Base-by-base conservation (phyloP, 306 rosid species). In the Dryas octopetala region DNA sequence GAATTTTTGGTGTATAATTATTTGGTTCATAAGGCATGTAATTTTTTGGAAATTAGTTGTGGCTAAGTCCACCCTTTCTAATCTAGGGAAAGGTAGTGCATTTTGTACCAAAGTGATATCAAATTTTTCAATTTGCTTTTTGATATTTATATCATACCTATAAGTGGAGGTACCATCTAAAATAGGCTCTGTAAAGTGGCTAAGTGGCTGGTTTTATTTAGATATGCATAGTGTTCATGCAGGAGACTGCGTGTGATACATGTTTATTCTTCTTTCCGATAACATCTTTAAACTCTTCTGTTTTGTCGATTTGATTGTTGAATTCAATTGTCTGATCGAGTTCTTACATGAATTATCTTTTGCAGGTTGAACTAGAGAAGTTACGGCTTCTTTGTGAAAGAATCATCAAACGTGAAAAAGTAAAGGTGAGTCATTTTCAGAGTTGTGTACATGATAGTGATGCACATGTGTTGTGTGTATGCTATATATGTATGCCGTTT, bases 301-400 rank as follows among this genome's bases (percentile, higher is more conserved):
- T 67, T 38, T 6, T 41, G 4, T 41, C 13, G 17, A 43, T 78
- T 44, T 70, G 62, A 43, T 54, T 9, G 9, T 72, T 12, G 19
- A 46, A 38, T 45, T 68, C 28, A 73, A 64, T 65, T 62, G 51
- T 71, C 52, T 44, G 46, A 55, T 63, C 71, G 77, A 64, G 43
- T 74, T 43, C 15, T 14, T 62, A 69, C 49, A 63, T 71, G 1
- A 58, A 50, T 87, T 71, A 70, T 75, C 48, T 79, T 83, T 55
- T 83, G 75, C 88, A 96, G 99, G 99, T 93, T 77, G 98, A 96
- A 72, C 82, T 96, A 67, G 99, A 96, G 89, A 92, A 91, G 82
- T 76, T 96, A 66, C 98, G 99, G 19, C 92, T 96, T 76, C 95
- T 96, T 40, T 96, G 99, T 26, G 99, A 96, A 75, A 90, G 99